Percentiles rank a stretch among this genome's conserved stretches.
Conservation (phyloP, 1,284 basidiomycete species). For the Moesziomyces sp. region DNA sequence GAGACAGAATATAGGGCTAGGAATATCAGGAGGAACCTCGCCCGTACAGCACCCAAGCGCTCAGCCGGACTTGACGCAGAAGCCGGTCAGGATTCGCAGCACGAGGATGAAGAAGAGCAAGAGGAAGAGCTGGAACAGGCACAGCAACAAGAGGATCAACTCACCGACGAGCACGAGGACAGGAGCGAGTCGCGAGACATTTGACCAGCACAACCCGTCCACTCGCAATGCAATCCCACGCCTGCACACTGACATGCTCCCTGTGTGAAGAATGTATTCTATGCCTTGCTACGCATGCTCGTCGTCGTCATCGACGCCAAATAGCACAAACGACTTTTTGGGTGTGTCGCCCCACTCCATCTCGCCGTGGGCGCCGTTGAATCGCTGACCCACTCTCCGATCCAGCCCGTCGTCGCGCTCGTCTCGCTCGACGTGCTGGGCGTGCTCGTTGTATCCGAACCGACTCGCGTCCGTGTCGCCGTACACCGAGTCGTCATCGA, state of each 20-base stretch:
- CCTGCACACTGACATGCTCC: background rate
- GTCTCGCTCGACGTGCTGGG: background rate
- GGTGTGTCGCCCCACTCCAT: conserved; percentile 56
- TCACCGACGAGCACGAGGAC: background rate
- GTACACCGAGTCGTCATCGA: conserved; percentile 40
- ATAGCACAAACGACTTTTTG: conserved; percentile 47
- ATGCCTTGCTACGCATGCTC: conserved; percentile 1
- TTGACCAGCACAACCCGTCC: background rate
- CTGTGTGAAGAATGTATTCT: no score
- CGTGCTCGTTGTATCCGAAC: conserved; percentile 12
- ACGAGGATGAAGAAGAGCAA: background rate
- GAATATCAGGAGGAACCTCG: conserved; percentile 8
- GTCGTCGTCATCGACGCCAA: conserved; percentile 46
- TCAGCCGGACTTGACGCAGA: no score
- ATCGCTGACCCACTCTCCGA: conserved; percentile 25
- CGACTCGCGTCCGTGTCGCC: conserved; percentile 6
- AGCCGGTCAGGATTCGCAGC: background rate
- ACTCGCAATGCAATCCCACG: background rate
- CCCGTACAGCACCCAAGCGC: no score
- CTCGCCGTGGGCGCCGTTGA: conserved; percentile 48
- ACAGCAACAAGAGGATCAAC: no score
- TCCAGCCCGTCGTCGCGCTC: conserved; percentile 13
- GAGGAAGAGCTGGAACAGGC: background rate
- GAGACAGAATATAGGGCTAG: conserved; percentile 4
- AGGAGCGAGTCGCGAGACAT: background rate